phyloP scores from a whole-genome alignment of 2,329 filamentous ascomycete species.

The Diaporthe citriasiana region DNA sequence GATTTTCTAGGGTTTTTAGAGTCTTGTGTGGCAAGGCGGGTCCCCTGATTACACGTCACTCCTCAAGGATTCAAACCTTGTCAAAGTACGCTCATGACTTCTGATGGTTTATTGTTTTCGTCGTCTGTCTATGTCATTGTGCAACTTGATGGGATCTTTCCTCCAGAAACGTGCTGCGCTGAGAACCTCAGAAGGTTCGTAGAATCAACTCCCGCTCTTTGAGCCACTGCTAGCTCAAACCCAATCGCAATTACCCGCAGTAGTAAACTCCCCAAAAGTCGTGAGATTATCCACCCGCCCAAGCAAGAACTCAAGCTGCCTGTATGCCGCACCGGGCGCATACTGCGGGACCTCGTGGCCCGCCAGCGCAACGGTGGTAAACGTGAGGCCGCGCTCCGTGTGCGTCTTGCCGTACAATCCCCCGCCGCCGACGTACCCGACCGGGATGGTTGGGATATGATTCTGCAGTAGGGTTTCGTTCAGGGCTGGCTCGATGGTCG shows the following conservation, averaged over 20 bases:
- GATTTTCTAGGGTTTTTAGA: neutral
- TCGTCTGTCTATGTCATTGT: rapidly evolving
- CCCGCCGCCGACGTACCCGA: slow-evolving; percentile 36
- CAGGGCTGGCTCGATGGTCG: slow-evolving; percentile 25
- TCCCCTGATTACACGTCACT: neutral
- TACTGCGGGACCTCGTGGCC: slow-evolving; percentile 42
- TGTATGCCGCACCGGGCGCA: slow-evolving; percentile 36
- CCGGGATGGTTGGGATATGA: slow-evolving; percentile 16
- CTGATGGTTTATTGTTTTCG: neutral
- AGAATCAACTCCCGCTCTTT: neutral
- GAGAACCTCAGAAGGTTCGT: neutral
- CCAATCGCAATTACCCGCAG: neutral
- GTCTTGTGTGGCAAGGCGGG: neutral
- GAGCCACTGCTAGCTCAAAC: neutral
- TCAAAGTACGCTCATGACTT: neutral
- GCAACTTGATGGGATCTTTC: neutral
- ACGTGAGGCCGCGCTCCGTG: slow-evolving; percentile 39
- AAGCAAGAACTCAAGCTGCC: slow-evolving; percentile 41
- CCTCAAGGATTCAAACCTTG: rapidly evolving
- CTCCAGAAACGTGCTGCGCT: neutral
- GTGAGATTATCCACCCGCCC: slow-evolving; percentile 38
- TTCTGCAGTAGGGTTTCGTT: slow-evolving; percentile 3
- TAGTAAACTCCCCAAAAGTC: slow-evolving; percentile 37
- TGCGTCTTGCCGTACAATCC: slow-evolving; percentile 38
- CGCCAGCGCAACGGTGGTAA: slow-evolving; percentile 28